A percentile compares a stretch with the other conserved stretches of the same genome.
These are phyloP conservation scores for Drechslerella dactyloides DNA, from an alignment of 2,329 filamentous ascomycete genomes.

Conservation along the genomic window DNA sequence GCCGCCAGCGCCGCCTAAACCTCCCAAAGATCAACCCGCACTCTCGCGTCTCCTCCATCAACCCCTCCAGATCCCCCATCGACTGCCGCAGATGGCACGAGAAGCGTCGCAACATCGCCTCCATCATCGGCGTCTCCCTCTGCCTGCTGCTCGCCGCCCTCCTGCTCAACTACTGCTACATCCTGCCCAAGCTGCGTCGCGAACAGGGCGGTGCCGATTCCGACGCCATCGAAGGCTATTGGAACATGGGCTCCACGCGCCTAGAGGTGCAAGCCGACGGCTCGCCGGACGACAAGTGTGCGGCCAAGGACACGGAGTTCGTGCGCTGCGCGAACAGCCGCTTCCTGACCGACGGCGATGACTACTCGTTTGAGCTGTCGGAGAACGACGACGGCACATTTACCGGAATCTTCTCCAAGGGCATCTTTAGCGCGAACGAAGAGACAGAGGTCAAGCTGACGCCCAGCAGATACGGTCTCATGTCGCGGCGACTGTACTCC, in stretches of 20 bases:
- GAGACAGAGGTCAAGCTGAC: constrained; percentile 24
- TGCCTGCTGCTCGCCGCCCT: constrained; percentile 24
- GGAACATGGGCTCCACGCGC: constrained; percentile 26
- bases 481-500: constrained; percentile 35
- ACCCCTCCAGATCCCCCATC: constrained; percentile 40
- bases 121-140: constrained; percentile 29
- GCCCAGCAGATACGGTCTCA: constrained; percentile 29
- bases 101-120: constrained; percentile 39
- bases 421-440: constrained; percentile 27
- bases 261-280: constrained; percentile 22
- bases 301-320: constrained; percentile 38
- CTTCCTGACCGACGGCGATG: constrained; percentile 21
- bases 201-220: neutral
- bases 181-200: constrained; percentile 30
- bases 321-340: constrained; percentile 41
- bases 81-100: constrained; percentile 46
- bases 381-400: constrained; percentile 35
- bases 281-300: constrained; percentile 26
- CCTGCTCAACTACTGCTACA: constrained; percentile 40
- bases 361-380: constrained; percentile 25
- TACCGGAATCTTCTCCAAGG: constrained; percentile 34
- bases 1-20: constrained; percentile 38
- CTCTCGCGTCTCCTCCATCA: constrained; percentile 40
- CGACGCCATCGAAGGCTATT: constrained; percentile 23
- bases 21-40: constrained; percentile 41